Base-by-base conservation (phyloP, 1,139 yeast genomes). In the Fermentozyma sake region DNA sequence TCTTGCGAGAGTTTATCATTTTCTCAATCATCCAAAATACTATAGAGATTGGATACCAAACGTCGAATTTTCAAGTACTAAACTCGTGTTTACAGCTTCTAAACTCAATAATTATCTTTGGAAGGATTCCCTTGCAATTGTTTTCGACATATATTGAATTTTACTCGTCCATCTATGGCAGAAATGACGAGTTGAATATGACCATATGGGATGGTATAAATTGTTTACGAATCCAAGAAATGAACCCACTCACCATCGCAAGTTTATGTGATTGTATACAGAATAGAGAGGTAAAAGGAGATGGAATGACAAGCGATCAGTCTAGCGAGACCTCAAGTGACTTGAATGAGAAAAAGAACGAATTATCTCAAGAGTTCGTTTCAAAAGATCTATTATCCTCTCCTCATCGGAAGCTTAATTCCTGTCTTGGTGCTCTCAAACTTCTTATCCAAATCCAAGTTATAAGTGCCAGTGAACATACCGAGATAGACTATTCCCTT, bases 101-200 rank as follows among this genome's bases (percentile, higher is more conserved):
- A 12, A 69, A 70, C 26, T 52, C 74, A 0, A 55, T 72, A 4
- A 56, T 72, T 27, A 45, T 66, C 1, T 70, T 61, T 37, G 78
- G 80, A 1, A 46, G 52, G 15, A 46, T 78, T 3, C 82, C 84
- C 0, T 36, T 52, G 6, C 44, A 54, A 2, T 48, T 55, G 19
- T 44, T 74, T 18, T 48, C 50, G 27, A 55, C 57, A 12, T 52
- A 66, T 2, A 44, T 78, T 4, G 64, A 61, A 23, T 61, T 75
- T 8, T 42, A 79, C 4, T 71, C 82, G 32, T 61, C 73, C 4
- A 41, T 79, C 2, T 72, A 82, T 33, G 70, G 76, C 0, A n/a
- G n/a, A n/a, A n/a, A n/a, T n/a, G 42, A 60, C 12, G 50, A 58
- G 7, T 37, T 64, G 14, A 49, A 54, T n/a, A 57, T 52, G 5